Conservation (phyloP, 169 alveolate genomes). For the Toxoplasma gondii region DNA sequence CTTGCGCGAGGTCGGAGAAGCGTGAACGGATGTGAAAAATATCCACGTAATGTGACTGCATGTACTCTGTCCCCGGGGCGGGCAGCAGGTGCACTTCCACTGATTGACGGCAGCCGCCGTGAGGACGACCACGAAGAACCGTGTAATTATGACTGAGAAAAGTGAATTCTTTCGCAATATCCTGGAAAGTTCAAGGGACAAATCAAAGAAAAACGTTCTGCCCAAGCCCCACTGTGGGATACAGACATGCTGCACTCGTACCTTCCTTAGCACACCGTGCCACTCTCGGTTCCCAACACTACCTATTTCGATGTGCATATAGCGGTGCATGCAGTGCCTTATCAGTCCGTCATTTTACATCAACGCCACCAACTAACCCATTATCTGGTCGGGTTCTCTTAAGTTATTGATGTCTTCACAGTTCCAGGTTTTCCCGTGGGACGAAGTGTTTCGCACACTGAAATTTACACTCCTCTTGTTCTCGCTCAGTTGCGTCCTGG, state of each 20-base stretch:
- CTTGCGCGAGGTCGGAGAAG: too few relatives aligned
- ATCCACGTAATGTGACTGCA: background rate
- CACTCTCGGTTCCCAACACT: background rate
- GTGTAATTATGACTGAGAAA: background rate
- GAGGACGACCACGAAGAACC: background rate
- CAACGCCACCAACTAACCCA: background rate
- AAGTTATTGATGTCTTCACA: background rate
- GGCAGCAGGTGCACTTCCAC: background rate
- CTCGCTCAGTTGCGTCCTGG: background rate
- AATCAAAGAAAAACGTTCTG: background rate
- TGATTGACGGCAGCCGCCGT: background rate
- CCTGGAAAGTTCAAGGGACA: background rate
- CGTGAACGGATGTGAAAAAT: too few relatives aligned
- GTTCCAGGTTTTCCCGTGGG: background rate
- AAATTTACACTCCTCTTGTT: constrained; percentile 36
- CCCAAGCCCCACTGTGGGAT: constrained; percentile 12
- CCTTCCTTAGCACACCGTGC: background rate
- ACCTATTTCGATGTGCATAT: background rate
- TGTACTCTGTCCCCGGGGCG: background rate
- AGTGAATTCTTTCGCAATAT: background rate
- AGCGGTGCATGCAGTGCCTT: background rate
- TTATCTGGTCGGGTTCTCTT: too few relatives aligned
- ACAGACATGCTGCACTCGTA: background rate
- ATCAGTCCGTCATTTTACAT: background rate
- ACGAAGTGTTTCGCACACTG: constrained; percentile 14